phyloP scores from a whole-genome alignment of 257 asterid species.

The Fraxinus quadrangulata region DNA sequence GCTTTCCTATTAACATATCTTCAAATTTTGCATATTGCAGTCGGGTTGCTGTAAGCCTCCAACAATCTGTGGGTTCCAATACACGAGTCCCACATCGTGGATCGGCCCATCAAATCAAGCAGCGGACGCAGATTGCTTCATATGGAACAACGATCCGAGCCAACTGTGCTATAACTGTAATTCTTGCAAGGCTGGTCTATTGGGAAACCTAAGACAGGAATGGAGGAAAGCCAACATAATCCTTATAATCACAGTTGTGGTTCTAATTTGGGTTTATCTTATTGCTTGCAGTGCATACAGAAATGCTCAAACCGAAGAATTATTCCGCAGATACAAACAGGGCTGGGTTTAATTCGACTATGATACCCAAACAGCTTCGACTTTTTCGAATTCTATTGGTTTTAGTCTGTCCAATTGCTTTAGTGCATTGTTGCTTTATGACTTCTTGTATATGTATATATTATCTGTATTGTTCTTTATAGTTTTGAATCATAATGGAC shows the following conservation, averaged over 20 bases:
- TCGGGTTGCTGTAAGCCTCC: slow-evolving; percentile 96
- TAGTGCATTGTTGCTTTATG: slow-evolving; percentile 12
- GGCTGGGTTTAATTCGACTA: slow-evolving; percentile 47
- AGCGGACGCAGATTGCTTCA: slow-evolving; percentile 56
- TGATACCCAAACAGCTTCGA: too few species aligned
- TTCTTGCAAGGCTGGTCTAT: slow-evolving; percentile 82
- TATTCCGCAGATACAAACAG: slow-evolving; percentile 58
- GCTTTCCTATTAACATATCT: background rate
- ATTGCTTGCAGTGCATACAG: slow-evolving; percentile 81
- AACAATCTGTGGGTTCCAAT: slow-evolving; percentile 67
- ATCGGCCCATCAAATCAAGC: slow-evolving; percentile 51
- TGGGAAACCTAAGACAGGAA: slow-evolving; percentile 72
- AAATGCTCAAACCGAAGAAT: slow-evolving; percentile 77
- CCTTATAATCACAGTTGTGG: slow-evolving; percentile 69
- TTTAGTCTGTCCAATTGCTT: background rate
- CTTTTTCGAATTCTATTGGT: background rate
- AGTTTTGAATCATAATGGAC: background rate
- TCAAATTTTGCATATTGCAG: slow-evolving; percentile 31
- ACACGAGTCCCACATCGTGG: slow-evolving; percentile 65
- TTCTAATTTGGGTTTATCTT: slow-evolving; percentile 65
- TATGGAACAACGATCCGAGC: slow-evolving; percentile 74
- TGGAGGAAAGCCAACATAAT: slow-evolving; percentile 80
- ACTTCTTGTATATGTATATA: slow-evolving; percentile 17
- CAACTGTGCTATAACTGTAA: slow-evolving; percentile 77
- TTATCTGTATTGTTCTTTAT: slow-evolving; percentile 25